phyloP scores from a whole-genome alignment of 192 early-diverging fungal genomes.

The Coemansia sp. region DNA sequence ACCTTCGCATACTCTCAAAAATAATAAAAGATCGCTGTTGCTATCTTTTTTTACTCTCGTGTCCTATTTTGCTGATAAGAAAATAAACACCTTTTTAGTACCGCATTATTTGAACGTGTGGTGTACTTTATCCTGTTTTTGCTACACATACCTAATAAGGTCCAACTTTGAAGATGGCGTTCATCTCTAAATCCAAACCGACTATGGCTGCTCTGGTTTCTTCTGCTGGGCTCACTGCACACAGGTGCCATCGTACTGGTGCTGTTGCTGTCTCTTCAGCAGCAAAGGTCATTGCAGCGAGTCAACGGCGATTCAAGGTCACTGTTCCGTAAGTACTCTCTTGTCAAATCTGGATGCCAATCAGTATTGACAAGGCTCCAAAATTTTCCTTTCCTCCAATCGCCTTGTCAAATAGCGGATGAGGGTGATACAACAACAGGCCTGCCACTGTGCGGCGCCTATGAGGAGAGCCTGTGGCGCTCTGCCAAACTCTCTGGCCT shows the following conservation, averaged over 20 bases:
- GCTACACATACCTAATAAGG: not conserved
- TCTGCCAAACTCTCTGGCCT: not conserved
- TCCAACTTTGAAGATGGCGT: slow-evolving; percentile 22
- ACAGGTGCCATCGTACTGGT: slow-evolving; percentile 14
- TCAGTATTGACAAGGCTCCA: not conserved
- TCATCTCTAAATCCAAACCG: slow-evolving; percentile 30
- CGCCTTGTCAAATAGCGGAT: not conserved
- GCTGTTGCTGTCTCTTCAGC: slow-evolving; percentile 20
- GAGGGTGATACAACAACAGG: not conserved
- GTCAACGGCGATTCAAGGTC: slow-evolving; percentile 50
- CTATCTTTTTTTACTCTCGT: not conserved
- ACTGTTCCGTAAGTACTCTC: slow-evolving; percentile 46
- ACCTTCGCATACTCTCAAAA: not conserved
- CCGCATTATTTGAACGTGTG: not conserved
- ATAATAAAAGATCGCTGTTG: not conserved
- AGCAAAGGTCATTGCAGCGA: slow-evolving; percentile 18
- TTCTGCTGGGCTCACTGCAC: slow-evolving; percentile 25
- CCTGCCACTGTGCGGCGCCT: not conserved
- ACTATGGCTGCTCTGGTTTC: slow-evolving; percentile 36
- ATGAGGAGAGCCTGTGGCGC: not conserved
- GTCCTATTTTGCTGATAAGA: not conserved
- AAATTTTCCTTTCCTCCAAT: not conserved
- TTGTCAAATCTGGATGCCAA: not conserved
- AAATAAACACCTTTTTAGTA: not conserved
- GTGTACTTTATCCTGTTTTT: slow-evolving; percentile 4